Percentiles rank a stretch among this genome's conserved stretches.
These are phyloP conservation scores for Trifolium dubium DNA, from an alignment of 306 rosid species.

Conservation along the genomic window DNA sequence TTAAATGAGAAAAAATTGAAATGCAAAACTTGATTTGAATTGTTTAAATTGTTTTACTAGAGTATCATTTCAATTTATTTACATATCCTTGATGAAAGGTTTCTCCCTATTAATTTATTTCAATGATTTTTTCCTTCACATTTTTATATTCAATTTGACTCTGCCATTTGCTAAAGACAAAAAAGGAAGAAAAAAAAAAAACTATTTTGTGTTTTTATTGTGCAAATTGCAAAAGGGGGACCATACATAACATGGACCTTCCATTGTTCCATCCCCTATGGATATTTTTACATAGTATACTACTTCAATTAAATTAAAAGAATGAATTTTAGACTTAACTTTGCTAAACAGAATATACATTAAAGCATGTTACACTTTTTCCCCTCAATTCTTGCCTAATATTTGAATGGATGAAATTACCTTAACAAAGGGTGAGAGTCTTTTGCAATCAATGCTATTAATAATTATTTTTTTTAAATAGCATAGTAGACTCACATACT, in stretches of 20 bases:
- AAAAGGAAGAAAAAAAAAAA: neutral
- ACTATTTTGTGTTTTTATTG: neutral
- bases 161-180: neutral
- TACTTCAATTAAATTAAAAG: neutral
- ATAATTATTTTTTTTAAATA: too few relatives aligned
- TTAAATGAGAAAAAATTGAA: too few relatives aligned
- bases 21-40: too few relatives aligned
- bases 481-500: too few relatives aligned
- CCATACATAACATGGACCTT: slow-evolving; percentile 11
- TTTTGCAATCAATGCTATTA: neutral
- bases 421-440: neutral
- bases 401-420: slow-evolving; percentile 14
- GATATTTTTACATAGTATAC: neutral
- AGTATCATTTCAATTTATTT: neutral
- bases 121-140: neutral
- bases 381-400: neutral
- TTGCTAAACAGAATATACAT: slow-evolving; percentile 16
- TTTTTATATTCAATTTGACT: slow-evolving; percentile 16
- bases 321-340: neutral
- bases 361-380: slow-evolving; percentile 1
- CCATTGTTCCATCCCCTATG: neutral
- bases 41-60: too few relatives aligned
- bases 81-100: neutral
- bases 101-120: neutral
- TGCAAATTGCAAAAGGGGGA: neutral